Percentiles rank a stretch among this genome's conserved stretches.
These are phyloP conservation scores for Xylaria scruposa DNA, from an alignment of 495 filamentous ascomycete genomes.

Conservation along the genomic window DNA sequence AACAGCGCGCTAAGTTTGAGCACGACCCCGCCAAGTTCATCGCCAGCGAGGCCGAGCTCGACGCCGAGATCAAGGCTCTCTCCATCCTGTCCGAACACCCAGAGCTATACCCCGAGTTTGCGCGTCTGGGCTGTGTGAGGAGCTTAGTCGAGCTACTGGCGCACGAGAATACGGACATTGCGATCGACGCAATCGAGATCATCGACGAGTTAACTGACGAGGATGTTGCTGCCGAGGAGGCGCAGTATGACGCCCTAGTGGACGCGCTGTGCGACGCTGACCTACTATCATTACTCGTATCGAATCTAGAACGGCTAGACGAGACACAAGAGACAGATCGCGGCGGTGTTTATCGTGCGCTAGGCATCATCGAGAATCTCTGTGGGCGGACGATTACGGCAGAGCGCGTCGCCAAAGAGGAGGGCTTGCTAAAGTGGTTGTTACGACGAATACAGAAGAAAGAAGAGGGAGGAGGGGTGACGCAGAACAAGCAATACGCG, in stretches of 20 bases:
- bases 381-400: constrained; percentile 66
- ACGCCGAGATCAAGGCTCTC: constrained; percentile 85
- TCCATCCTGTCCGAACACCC: constrained; percentile 89
- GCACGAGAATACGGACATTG: constrained; percentile 97
- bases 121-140: constrained; percentile 74
- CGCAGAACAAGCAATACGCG: constrained; percentile 95
- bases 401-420: constrained; percentile 72
- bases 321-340: constrained; percentile 80
- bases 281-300: constrained; percentile 79
- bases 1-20: constrained; percentile 87
- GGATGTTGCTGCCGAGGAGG: constrained; percentile 83
- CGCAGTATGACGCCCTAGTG: constrained; percentile 83
- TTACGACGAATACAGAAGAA: constrained; percentile 60
- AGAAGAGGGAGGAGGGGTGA: constrained; percentile 45
- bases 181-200: constrained; percentile 89
- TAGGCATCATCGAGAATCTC: constrained; percentile 86
- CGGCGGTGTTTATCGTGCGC: constrained; percentile 82
- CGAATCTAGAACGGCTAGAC: constrained; percentile 83
- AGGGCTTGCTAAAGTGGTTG: constrained; percentile 75
- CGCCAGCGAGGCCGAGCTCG: constrained; percentile 81
- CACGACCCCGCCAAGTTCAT: constrained; percentile 81
- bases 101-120: constrained; percentile 83
- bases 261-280: constrained; percentile 84
- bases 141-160: constrained; percentile 82
- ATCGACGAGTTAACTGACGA: constrained; percentile 94